Conservation (phyloP, 2,329 filamentous ascomycete species). For the Phyllosticta citriasiana region DNA sequence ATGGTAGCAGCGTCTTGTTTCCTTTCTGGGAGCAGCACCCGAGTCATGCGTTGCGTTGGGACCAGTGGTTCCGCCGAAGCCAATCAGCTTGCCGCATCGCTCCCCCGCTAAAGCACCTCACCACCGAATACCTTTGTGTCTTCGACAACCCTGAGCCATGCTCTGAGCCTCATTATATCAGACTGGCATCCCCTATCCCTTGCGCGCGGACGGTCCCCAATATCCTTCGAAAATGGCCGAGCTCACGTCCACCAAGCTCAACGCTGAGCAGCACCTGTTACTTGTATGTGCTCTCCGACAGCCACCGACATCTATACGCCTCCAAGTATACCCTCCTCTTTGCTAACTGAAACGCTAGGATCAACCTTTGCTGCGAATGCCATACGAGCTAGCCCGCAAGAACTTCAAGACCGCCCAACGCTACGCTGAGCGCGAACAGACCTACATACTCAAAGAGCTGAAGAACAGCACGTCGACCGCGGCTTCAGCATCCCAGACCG, state of each 20-base stretch:
- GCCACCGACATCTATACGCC: constrained; percentile 1
- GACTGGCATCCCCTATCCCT: not conserved
- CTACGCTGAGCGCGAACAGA: constrained; percentile 61
- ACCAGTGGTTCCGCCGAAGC: not conserved
- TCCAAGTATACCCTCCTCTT: constrained; percentile 1
- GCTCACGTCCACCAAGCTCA: constrained; percentile 52
- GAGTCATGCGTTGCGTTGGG: not conserved
- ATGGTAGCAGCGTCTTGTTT: not conserved
- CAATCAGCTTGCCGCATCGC: not conserved
- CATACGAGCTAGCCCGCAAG: constrained; percentile 83
- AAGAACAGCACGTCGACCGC: constrained; percentile 50
- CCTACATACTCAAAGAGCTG: constrained; percentile 49
- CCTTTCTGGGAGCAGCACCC: not conserved
- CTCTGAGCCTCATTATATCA: not conserved
- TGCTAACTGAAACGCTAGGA: constrained; percentile 48
- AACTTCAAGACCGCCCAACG: constrained; percentile 85
- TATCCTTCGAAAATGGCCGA: constrained; percentile 31
- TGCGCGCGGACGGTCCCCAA: not conserved
- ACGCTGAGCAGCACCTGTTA: constrained; percentile 65
- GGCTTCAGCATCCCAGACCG: constrained; percentile 39
- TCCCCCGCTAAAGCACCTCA: not conserved
- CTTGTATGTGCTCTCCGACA: constrained; percentile 42
- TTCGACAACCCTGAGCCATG: not conserved
- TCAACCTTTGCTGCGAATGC: constrained; percentile 85
- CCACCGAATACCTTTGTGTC: not conserved